phyloP scores from a whole-genome alignment of 768 basidiomycete genomes.

The Filobasidium floriforme region DNA sequence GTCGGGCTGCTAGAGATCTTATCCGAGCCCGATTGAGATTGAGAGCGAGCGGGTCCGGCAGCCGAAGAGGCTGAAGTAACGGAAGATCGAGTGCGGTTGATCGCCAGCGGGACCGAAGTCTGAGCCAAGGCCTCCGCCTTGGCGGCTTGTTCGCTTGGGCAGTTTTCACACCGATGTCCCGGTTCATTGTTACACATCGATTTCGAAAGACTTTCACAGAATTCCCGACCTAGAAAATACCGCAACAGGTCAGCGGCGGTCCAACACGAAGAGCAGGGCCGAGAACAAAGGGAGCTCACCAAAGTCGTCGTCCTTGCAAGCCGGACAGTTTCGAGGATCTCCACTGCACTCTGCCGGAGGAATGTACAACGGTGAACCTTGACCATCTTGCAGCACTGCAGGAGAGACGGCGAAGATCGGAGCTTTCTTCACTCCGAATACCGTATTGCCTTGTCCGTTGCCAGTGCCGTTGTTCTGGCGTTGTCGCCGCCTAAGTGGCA shows the following conservation, averaged over 20 bases:
- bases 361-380: constrained; percentile 5
- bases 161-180: constrained; percentile 19
- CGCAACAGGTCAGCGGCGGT: neutral
- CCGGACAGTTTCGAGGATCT: constrained; percentile 23
- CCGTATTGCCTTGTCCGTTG: neutral
- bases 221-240: constrained; percentile 19
- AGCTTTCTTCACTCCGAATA: neutral
- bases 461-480: neutral
- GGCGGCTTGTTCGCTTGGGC: constrained; percentile 10
- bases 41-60: neutral
- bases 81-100: too few species aligned
- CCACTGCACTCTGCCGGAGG: constrained; percentile 23
- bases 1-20: neutral
- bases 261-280: neutral
- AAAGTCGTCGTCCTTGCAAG: constrained; percentile 24
- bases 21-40: neutral
- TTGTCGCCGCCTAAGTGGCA: constrained; percentile 63
- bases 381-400: neutral
- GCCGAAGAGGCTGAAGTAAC: too few species aligned
- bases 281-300: constrained; percentile 1
- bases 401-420: constrained; percentile 18
- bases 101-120: too few species aligned
- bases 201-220: constrained; percentile 21
- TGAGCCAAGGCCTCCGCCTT: neutral
- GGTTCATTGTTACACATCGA: constrained; percentile 21